Base-by-base conservation (phyloP, 179 eudicot species). In the Sideroxylon spinosum region DNA sequence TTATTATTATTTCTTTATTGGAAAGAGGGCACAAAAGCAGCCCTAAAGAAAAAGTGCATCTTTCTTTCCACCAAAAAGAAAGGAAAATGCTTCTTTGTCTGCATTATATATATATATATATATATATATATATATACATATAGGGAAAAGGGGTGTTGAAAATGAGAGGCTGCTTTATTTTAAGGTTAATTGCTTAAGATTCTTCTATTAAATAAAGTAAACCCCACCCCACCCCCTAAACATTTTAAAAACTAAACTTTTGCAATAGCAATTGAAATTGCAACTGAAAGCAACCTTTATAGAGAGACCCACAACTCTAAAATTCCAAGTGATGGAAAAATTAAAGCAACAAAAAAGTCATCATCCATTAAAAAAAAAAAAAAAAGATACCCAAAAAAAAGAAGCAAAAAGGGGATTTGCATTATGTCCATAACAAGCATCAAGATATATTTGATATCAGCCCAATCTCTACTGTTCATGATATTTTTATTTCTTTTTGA, bases 51-150 rank as follows among this genome's bases (percentile, higher is more conserved):
- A 57, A 76, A 81, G 79, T 68, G 69, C 32, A 22, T 29, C 53
- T 55, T 16, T 59, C 83, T 80, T 80, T 80, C 75, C 76, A 69
- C 49, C 64, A 61, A 76, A 76, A 78, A 76, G 77, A 10, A 55
- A 81, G 59, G 73, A 64, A 73, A 81, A 71, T 81, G 76, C 80
- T 52, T 71, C 67, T 76, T 71, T 81, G 76, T 76, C 56, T 53
- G n/a, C 55, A 17, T 71, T 49, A 48, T 57, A 61, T 71, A 20
- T 62, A 37, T 37, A 37, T 37, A 61, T 71, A 28, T 62, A n/a
- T 49, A 48, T 57, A 61, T 71, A 20, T 62, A 37, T 37, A 37
- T 37, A 61, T 71, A 28, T 62, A n/a, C n/a, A n/a, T n/a, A n/a
- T n/a, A n/a, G 26, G 70, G 52, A 62, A 61, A 72, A 49, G 26